These are phyloP conservation scores for Triglochin maritima DNA, from an alignment of 106 monocot species.

Conservation along the genomic window DNA sequence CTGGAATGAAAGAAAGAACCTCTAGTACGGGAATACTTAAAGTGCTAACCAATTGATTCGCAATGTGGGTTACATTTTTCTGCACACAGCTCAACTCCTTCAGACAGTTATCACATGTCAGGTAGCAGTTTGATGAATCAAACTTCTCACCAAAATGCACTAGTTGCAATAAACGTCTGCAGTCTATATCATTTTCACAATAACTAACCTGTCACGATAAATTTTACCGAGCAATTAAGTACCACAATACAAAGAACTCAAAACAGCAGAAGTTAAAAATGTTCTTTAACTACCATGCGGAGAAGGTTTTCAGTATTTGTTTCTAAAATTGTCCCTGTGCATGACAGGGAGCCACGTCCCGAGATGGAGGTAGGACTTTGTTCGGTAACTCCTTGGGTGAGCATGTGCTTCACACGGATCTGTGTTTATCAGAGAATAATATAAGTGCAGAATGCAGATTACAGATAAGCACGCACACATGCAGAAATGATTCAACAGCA, in stretches of 20 bases:
- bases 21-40: no score
- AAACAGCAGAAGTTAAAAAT: background rate
- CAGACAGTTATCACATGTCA: conserved; percentile 84
- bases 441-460: background rate
- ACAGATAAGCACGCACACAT: background rate
- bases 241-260: background rate
- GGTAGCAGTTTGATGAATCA: conserved; percentile 56
- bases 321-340: conserved; percentile 50
- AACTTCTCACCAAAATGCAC: conserved; percentile 98
- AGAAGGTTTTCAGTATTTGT: conserved; percentile 82
- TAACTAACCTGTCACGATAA: conserved; percentile 65
- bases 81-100: conserved; percentile 46
- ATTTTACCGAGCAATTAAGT: background rate
- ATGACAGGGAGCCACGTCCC: conserved; percentile 20
- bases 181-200: conserved; percentile 90
- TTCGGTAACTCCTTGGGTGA: conserved; percentile 74
- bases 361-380: conserved; percentile 42
- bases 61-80: conserved; percentile 71
- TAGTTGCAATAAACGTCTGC: conserved; percentile 78
- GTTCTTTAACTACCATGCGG: conserved; percentile 52
- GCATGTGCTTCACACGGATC: conserved; percentile 96
- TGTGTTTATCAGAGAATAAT: conserved; percentile 15
- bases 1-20: background rate
- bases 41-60: conserved; percentile 65
- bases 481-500: background rate